These are phyloP conservation scores for Hypomontagnella monticulosa DNA, from an alignment of 495 filamentous ascomycete species.

Conservation along the genomic window DNA sequence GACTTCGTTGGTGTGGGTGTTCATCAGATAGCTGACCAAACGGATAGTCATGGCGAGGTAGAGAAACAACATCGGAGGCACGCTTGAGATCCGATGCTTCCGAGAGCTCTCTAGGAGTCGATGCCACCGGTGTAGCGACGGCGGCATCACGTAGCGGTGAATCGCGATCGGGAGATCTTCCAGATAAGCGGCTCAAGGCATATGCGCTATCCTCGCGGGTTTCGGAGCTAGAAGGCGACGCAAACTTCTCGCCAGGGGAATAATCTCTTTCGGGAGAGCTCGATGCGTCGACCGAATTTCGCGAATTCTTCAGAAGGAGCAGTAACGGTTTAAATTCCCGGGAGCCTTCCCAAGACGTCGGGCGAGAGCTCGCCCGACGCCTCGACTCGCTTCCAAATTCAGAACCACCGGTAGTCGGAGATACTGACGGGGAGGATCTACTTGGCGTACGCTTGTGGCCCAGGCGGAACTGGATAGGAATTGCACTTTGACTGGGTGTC, in stretches of 20 bases:
- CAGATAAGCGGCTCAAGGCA: background rate
- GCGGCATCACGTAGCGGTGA: constrained; percentile 5
- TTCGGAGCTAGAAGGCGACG: constrained; percentile 17
- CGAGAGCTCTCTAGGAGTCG: background rate
- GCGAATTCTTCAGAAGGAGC: constrained; percentile 52
- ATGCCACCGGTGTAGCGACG: background rate
- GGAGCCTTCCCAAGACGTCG: constrained; percentile 61
- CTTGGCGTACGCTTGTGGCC: constrained; percentile 55
- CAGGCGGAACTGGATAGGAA: constrained; percentile 60
- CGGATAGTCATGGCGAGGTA: background rate
- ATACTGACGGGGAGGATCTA: constrained; percentile 50
- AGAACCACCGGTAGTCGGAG: constrained; percentile 44
- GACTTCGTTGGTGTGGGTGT: constrained; percentile 1
- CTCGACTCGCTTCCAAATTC: constrained; percentile 46
- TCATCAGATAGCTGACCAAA: background rate
- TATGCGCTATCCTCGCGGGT: constrained; percentile 9
- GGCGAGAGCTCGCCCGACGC: constrained; percentile 51
- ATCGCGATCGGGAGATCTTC: constrained; percentile 15
- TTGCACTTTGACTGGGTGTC: constrained; percentile 62
- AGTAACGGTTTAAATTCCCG: constrained; percentile 62
- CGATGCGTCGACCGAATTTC: constrained; percentile 22
- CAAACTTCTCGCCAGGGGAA: constrained; percentile 2
- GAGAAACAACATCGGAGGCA: background rate
- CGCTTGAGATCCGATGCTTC: background rate
- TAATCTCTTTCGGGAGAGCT: constrained; percentile 35